Evolutionary conservation across 257 asterid genomes (phyloP).

Genomic region (Capsicum baccatum): DNA sequence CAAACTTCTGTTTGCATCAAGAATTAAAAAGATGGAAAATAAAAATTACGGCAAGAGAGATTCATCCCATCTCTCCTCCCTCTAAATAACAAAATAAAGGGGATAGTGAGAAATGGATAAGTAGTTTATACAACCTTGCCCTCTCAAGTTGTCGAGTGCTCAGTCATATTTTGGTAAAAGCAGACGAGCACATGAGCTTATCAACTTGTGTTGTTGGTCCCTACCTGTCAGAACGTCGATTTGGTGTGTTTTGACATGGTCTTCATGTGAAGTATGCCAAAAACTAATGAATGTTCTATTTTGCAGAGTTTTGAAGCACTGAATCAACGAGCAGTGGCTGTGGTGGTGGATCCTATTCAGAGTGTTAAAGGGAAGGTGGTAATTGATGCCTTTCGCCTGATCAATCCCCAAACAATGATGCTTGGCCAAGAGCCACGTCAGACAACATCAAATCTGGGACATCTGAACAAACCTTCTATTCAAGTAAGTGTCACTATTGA

Average conservation of each 20-base stretch:
- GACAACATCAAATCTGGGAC: constrained; percentile 96
- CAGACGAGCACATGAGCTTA: neutral
- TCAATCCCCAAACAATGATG: constrained; percentile 99
- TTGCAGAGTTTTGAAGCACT: constrained; percentile 97
- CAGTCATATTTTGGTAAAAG: neutral
- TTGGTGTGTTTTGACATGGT: constrained; percentile 14
- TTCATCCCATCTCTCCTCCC: neutral
- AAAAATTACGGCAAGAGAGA: neutral
- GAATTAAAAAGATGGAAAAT: neutral
- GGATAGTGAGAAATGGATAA: neutral
- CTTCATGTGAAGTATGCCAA: neutral
- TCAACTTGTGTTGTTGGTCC: neutral
- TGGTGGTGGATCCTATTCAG: constrained; percentile 98
- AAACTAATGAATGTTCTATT: constrained; percentile 28
- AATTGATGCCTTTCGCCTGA: constrained; percentile 96
- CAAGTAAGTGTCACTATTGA: constrained; percentile 52
- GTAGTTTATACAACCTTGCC: neutral
- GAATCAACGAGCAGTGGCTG: constrained; percentile 96
- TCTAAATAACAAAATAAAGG: neutral
- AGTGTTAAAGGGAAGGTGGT: constrained; percentile 99
- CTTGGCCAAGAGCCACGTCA: constrained; percentile 99
- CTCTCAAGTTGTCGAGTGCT: neutral
- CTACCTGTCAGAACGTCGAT: neutral
- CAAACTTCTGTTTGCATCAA: neutral
- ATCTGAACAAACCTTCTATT: constrained; percentile 96